These are phyloP conservation scores for Penicillium aurantiogriseum DNA, from an alignment of 2,329 filamentous ascomycete species.

Conservation along the genomic window DNA sequence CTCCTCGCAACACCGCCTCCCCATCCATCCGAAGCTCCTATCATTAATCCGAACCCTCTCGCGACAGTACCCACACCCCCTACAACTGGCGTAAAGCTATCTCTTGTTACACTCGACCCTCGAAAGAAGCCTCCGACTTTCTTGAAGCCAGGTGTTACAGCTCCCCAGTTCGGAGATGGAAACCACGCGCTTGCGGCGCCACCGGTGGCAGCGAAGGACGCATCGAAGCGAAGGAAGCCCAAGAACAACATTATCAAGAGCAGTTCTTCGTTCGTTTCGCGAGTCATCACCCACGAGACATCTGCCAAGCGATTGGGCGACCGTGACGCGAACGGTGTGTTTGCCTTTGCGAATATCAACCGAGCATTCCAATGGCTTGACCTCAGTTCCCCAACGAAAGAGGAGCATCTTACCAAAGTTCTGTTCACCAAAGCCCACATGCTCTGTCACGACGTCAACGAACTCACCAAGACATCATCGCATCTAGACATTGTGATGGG, in stretches of 20 bases:
- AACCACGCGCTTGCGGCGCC: slow-evolving; percentile 65
- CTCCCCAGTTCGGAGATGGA: slow-evolving; percentile 78
- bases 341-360: slow-evolving; percentile 94
- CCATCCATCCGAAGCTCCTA: slow-evolving; percentile 87
- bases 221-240: slow-evolving; percentile 77
- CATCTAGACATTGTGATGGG: slow-evolving; percentile 94
- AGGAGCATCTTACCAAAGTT: slow-evolving; percentile 91
- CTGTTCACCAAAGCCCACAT: slow-evolving; percentile 96
- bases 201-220: slow-evolving; percentile 62
- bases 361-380: slow-evolving; percentile 96
- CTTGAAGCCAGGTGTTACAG: slow-evolving; percentile 43
- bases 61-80: slow-evolving; percentile 82
- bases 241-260: slow-evolving; percentile 99
- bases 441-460: slow-evolving; percentile 89
- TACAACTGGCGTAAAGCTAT: slow-evolving; percentile 79
- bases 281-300: slow-evolving; percentile 85
- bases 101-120: slow-evolving; percentile 70
- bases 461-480: slow-evolving; percentile 70
- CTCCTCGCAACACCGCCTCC: slow-evolving; percentile 91
- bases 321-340: slow-evolving; percentile 72
- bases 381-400: slow-evolving; percentile 66
- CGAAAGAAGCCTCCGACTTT: slow-evolving; percentile 47
- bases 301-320: slow-evolving; percentile 77
- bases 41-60: slow-evolving; percentile 85
- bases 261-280: slow-evolving; percentile 97